Percentiles rank a stretch among this genome's conserved stretches.
phyloP scores from a whole-genome alignment of 306 rosid species.

The Prunus padus region DNA sequence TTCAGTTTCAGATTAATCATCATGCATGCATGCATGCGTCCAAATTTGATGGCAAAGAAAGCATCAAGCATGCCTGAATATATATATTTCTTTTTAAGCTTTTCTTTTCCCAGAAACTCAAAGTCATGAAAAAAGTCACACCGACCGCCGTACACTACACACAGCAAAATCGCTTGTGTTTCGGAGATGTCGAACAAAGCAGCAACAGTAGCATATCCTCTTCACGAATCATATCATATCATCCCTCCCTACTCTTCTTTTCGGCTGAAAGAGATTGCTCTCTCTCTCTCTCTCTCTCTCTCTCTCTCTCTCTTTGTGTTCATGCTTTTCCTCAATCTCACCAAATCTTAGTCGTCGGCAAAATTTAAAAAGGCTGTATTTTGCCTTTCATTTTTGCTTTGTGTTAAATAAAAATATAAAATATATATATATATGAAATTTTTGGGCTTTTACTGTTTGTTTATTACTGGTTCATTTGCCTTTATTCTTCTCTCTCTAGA shows the following conservation, averaged over 20 bases:
- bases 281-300: neutral
- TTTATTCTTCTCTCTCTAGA: too few relatives aligned
- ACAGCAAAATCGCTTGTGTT: neutral
- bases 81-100: neutral
- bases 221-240: neutral
- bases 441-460: too few relatives aligned
- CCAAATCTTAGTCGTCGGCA: neutral
- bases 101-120: neutral
- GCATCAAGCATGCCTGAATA: neutral
- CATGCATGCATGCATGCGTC: neutral
- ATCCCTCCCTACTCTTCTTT: neutral
- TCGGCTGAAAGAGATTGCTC: constrained; percentile 13
- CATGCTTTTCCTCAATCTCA: neutral
- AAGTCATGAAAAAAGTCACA: neutral
- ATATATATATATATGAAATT: too few relatives aligned
- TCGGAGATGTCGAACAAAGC: constrained; percentile 10
- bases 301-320: neutral
- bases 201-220: neutral
- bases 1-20: neutral
- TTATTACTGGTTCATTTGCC: too few relatives aligned
- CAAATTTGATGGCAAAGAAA: neutral
- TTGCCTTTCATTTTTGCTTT: too few relatives aligned
- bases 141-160: neutral
- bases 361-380: too few relatives aligned
- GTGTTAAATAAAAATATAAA: too few relatives aligned